Base-by-base conservation (phyloP, 495 filamentous ascomycete genomes). In the Saxophila tyrrhenica region DNA sequence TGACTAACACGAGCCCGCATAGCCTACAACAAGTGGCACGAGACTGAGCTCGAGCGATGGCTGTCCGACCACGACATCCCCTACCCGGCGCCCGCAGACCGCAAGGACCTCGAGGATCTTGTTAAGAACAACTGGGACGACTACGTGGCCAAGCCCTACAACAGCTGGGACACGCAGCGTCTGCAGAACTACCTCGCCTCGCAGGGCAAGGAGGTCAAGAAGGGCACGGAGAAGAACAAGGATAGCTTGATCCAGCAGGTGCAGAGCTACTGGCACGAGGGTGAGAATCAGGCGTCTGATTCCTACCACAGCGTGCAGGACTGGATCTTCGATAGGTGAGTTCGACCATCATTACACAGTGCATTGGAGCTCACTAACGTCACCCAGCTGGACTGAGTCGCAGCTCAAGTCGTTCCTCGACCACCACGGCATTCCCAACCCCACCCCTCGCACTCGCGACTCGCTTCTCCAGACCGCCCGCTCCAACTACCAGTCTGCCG, bases 11-110 rank as follows among this genome's bases (percentile, higher is more conserved):
- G 45, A 56, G 45, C 46, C 23, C 41, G 58, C 22, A 22, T 64
- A 95, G 92, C 83, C 5, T 98, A 97, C 78, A 95, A 96, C 73
- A 96, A 91, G 67, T 98, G 92, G 92, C 91, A 97, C 66, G 83
- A 96, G 73, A 95, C 87, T 7, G 92, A 98, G 75, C 79, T 98
- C 11, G 91, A 98, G 74, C 78, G 92, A 63, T 98, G 92, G 92
- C 84, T 98, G 54, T 86, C 86, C 22, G 92, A 98, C 62, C 81
- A 98, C 71, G 79, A 94, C 68, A 78, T 98, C 53, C 87, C 89
- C 8, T 89, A 83, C 63, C 75, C 79, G 0, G 58, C 60, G 11
- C 61, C 69, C 39, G 59, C 72, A 20, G 73, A 74, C 49, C 71
- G 73, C 57, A 73, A 78, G 53, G 76, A 80, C 38, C 77, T 84